These are phyloP conservation scores for Apodospora peruviana DNA, from an alignment of 495 filamentous ascomycete genomes.

Conservation along the genomic window DNA sequence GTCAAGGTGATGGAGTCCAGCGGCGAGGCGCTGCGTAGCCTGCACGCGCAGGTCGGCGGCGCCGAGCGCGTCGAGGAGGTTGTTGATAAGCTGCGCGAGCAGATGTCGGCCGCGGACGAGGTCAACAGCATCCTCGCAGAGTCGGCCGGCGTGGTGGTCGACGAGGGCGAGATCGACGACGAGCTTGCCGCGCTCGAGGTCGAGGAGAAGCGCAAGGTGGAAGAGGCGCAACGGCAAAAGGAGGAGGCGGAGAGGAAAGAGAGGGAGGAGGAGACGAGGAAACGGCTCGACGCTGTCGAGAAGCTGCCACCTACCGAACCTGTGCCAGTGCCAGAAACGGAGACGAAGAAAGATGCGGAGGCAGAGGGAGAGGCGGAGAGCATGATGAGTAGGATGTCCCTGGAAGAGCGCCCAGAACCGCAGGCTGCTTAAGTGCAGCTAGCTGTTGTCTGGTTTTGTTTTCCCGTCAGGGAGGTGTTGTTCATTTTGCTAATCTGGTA, in stretches of 20 bases:
- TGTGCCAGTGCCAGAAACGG: constrained; percentile 2
- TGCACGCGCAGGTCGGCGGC: constrained; percentile 76
- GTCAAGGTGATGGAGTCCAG: constrained; percentile 76
- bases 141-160: constrained; percentile 45
- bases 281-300: constrained; percentile 35
- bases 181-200: constrained; percentile 75
- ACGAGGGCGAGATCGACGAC: constrained; percentile 83
- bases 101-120: constrained; percentile 81
- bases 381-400: constrained; percentile 30
- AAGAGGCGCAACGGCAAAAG: constrained; percentile 39
- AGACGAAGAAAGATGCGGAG: constrained; percentile 18
- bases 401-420: constrained; percentile 19
- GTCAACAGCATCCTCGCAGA: constrained; percentile 71
- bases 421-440: constrained; percentile 7
- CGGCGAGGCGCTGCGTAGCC: constrained; percentile 57
- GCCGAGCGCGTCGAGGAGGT: constrained; percentile 70
- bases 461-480: too few species aligned
- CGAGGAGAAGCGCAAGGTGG: constrained; percentile 53
- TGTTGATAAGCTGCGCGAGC: constrained; percentile 65
- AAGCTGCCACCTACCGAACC: constrained; percentile 21
- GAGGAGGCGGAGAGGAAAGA: constrained; percentile 23
- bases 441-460: background rate
- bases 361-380: constrained; percentile 12
- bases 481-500: too few species aligned
- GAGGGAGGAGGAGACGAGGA: constrained; percentile 27